Base-by-base conservation (phyloP, 352 stramenopile genomes). In the Globisporangium viniferum region DNA sequence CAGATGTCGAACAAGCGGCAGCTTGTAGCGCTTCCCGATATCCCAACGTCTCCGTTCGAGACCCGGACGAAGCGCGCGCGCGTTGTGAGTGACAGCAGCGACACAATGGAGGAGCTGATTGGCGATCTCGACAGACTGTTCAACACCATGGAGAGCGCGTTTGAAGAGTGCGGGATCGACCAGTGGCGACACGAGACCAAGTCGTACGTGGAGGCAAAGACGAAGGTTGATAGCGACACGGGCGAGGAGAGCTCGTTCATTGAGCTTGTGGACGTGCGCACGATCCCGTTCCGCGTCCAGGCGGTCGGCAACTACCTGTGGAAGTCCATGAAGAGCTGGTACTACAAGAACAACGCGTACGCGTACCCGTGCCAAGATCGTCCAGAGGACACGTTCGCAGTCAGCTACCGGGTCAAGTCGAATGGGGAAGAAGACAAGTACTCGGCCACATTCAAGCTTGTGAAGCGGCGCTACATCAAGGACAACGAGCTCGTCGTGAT, bases 1-100 rank as follows among this genome's bases (percentile, higher is more conserved):
- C 59, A 71, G 35, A 63, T 35, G 6, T 67, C 66, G 12, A 67
- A 71, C 66, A 67, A 71, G n/a, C 66, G 66, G 8, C 66, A 71
- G 51, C 60, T 71, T 24, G 20, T 62, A 6, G 60, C 66, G 10
- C 18, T 70, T 7, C 64, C 64, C 2, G 53, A 60, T n/a, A 5
- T 27, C 2, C 8, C 24, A 1, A 27, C 5, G 4, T 33, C 54
- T 2, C 22, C 27, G 18, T 51, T 51, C 39, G 51, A 44, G 6
- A 22, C 35, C 22, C 35, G 12, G 64, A 53, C 36, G 8, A 59
- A 22, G 20, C 57, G 22, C 7, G 35, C 36, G 18, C 46, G 24
- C 8, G 3, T 51, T 0, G 33, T 18, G 35, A 39, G 22, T 20
- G 31, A 49, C 20, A 6, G 5, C 5, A 70, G 36, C 2, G 39